Conservation (phyloP, 192 early-diverging fungal genomes). For the Dissophora ornata region DNA sequence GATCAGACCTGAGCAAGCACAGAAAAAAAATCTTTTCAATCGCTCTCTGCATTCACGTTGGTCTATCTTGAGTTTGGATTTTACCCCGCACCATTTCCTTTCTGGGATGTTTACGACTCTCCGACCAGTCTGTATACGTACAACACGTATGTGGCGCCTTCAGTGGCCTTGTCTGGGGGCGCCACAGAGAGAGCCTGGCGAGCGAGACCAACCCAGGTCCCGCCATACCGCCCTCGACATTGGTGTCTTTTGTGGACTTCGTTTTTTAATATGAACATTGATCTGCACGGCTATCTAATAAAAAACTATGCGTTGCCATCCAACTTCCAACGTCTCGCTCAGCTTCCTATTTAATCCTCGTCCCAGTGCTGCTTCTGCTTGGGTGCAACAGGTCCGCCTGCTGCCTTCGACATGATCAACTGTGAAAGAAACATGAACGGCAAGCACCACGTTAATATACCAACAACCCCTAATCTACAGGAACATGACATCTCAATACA, state of each 20-base stretch:
- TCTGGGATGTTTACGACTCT: not conserved
- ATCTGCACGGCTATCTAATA: conserved; percentile 1
- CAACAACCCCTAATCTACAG: no score
- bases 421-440: conserved; percentile 13
- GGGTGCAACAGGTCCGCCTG: conserved; percentile 93
- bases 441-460: no score
- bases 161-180: no score
- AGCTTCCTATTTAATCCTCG: conserved; percentile 69
- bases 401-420: conserved; percentile 99
- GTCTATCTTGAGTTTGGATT: no score
- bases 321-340: no score
- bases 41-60: not conserved
- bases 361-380: conserved; percentile 93
- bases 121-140: not conserved
- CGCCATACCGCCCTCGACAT: no score
- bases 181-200: no score
- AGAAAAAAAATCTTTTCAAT: not conserved
- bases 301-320: no score
- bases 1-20: not conserved
- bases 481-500: no score
- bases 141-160: not conserved
- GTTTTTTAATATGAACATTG: no score
- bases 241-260: no score
- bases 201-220: no score
- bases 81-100: conserved; percentile 7